phyloP scores from a whole-genome alignment of 495 filamentous ascomycete genomes.

The Bombardia bombarda region DNA sequence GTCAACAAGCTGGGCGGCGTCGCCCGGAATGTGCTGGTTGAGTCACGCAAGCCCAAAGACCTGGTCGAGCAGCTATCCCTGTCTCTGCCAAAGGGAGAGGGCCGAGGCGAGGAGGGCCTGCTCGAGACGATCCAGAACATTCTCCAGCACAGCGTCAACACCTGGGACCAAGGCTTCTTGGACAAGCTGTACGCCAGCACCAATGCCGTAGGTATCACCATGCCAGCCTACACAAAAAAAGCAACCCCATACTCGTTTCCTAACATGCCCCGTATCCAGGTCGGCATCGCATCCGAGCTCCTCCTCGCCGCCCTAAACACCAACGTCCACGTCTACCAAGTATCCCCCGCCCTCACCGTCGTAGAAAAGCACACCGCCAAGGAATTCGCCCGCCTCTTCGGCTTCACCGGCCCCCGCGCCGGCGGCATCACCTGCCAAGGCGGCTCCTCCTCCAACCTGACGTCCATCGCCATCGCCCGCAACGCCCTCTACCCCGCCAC shows the following conservation, averaged over 20 bases:
- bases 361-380: slow-evolving; percentile 73
- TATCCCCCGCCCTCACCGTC: slow-evolving; percentile 78
- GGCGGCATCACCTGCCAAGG: slow-evolving; percentile 87
- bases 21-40: slow-evolving; percentile 55
- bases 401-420: slow-evolving; percentile 61
- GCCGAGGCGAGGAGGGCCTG: slow-evolving; percentile 64
- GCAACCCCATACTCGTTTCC: background rate
- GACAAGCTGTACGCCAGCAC: slow-evolving; percentile 86
- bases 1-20: slow-evolving; percentile 36
- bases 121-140: slow-evolving; percentile 56
- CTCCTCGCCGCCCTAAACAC: slow-evolving; percentile 80
- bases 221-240: background rate
- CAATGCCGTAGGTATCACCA: slow-evolving; percentile 52
- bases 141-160: slow-evolving; percentile 81
- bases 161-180: slow-evolving; percentile 92
- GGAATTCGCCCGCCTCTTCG: slow-evolving; percentile 66
- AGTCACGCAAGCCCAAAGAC: slow-evolving; percentile 62
- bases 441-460: slow-evolving; percentile 77
- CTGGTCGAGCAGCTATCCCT: slow-evolving; percentile 58
- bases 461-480: slow-evolving; percentile 80
- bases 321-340: slow-evolving; percentile 82
- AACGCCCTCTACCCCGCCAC: slow-evolving; percentile 74
- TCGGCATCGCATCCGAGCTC: slow-evolving; percentile 75
- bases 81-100: slow-evolving; percentile 52
- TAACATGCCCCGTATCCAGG: slow-evolving; percentile 27